Base-by-base conservation (phyloP, 805 yeast species). In the Scheffersomyces coipomensis region DNA sequence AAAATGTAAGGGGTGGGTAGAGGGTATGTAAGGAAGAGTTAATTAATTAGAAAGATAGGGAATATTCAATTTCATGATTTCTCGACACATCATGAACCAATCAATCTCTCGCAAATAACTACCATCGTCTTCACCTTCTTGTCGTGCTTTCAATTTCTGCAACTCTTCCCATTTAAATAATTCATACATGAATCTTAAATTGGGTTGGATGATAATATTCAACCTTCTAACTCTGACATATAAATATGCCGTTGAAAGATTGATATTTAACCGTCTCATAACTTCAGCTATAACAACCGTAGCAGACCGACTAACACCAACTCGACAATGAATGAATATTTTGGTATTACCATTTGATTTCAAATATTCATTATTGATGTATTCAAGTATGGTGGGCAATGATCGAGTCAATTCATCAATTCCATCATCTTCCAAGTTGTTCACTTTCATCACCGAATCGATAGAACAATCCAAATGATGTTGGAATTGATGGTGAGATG, bases 221-320 rank as follows among this genome's bases (percentile, higher is more conserved):
- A 91, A 73, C 38, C 98, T 70, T 37, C 97, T 71, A 3, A 88
- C 96, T 30, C 97, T 72, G n/a, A 89, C 97, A 62, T 73, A 88
- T 31, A 90, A 62, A 53, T 90, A 91, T 0, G 98, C 96, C 23
- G 82, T 69, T 2, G 93, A 81, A 21, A 91, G 64, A 31, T 79
- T 77, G 38, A 88, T 66, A 12, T 76, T 64, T 38, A 85, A 62
- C 29, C 96, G 64, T 48, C 79, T 77, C 96, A 91, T 90, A 27
- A 88, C 91, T 56, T 89, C 97, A 1, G 97, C 97, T 48, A 91
- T 91, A 50, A 95, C 91, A 9, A 91, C 95, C 0, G 97, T 88
- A 0, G 97, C 98, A 2, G 96, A 87, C 39, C 98, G 69, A 0
- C 96, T 87, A 3, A 91, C 98, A 0, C 98, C 98, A 34, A 88